Evolutionary conservation across 1,284 basidiomycete species (phyloP).

Genomic region (Pseudozyma hubeiensis): DNA sequence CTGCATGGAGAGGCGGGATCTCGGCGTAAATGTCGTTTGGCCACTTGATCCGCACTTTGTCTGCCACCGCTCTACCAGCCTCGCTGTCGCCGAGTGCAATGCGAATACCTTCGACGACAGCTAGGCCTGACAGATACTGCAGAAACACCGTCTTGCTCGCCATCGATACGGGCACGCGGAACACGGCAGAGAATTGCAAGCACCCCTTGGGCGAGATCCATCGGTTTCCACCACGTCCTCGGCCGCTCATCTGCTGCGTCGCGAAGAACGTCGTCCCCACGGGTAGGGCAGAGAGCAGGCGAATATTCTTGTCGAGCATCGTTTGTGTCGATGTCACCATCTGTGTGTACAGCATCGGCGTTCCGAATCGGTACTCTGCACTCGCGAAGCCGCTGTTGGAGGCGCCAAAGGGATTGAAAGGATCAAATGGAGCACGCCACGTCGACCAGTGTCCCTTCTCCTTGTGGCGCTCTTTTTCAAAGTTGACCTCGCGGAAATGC

Average conservation of each 20-base stretch:
- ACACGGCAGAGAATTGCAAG: slow-evolving; percentile 84
- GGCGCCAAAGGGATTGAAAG: slow-evolving; percentile 31
- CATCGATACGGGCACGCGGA: slow-evolving; percentile 76
- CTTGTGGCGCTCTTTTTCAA: slow-evolving; percentile 13
- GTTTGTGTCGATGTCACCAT: slow-evolving; percentile 94
- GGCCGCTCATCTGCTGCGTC: slow-evolving; percentile 85
- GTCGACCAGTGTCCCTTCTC: slow-evolving; percentile 34
- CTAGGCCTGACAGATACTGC: slow-evolving; percentile 92
- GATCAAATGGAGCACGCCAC: slow-evolving; percentile 34
- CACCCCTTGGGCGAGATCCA: slow-evolving; percentile 95
- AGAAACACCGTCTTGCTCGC: slow-evolving; percentile 85
- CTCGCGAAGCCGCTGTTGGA: not conserved
- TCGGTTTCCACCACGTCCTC: slow-evolving; percentile 87
- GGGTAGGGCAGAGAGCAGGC: slow-evolving; percentile 78
- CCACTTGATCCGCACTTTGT: slow-evolving; percentile 85
- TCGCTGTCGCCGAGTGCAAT: slow-evolving; percentile 70
- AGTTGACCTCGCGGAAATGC: slow-evolving; percentile 29
- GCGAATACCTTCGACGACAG: slow-evolving; percentile 85
- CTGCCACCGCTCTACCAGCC: slow-evolving; percentile 72
- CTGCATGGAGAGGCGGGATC: slow-evolving; percentile 69
- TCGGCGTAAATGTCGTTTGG: slow-evolving; percentile 94
- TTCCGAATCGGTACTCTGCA: slow-evolving; percentile 72
- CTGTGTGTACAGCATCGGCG: slow-evolving; percentile 85
- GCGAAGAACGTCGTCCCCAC: slow-evolving; percentile 84
- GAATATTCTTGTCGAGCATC: slow-evolving; percentile 88